Base-by-base conservation (phyloP, 1,284 basidiomycete species). In the Ganoderma sinense region DNA sequence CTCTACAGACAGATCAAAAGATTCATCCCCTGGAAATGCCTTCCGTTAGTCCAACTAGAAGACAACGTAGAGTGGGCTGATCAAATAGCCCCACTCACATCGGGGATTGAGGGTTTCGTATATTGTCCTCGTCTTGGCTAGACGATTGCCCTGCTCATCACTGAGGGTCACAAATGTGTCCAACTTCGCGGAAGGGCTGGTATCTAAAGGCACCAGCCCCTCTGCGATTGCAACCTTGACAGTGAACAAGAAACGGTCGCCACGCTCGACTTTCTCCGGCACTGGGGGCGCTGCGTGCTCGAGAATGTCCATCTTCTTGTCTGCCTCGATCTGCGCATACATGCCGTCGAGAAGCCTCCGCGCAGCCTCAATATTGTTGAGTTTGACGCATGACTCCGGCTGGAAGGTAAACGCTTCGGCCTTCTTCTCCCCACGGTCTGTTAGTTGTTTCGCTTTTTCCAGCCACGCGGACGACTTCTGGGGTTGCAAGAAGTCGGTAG, bases 291-390 rank as follows among this genome's bases (percentile, higher is more conserved):
- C 88, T 51, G 84, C 83, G 31, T 84, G 83, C 72, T 85, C 81
- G 65, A 94, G 78, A 31, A 90, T 85, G 51, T 92, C 90, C 0
- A 94, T 90, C 71, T 97, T 89, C 78, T 92, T 91, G 82, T 99
- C 98, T 0, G 94, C 96, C 69, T 97, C 88, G 84, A 98, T 92
- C 74, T 95, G 93, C 65, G 88, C 91, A 81, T 99, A 99, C 86
- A 99, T 93, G 75, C 93, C 94, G 80, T 99, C 98, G 66, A 99
- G 86, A 65, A 98, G 86, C 69, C 91, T 90, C 14, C 97, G 89
- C 0, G 97, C 97, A 2, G 95, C 93, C 76, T 98, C 97, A 73
- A 99, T 93, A 79, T 99, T 99, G 85, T 99, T 99, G 61, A 99
- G 87, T 83, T 98, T 99, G 77, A 99, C 95, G 78, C 97, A 99